phyloP scores from a whole-genome alignment of 2,329 filamentous ascomycete species.

The Alternaria angustiovoidea region DNA sequence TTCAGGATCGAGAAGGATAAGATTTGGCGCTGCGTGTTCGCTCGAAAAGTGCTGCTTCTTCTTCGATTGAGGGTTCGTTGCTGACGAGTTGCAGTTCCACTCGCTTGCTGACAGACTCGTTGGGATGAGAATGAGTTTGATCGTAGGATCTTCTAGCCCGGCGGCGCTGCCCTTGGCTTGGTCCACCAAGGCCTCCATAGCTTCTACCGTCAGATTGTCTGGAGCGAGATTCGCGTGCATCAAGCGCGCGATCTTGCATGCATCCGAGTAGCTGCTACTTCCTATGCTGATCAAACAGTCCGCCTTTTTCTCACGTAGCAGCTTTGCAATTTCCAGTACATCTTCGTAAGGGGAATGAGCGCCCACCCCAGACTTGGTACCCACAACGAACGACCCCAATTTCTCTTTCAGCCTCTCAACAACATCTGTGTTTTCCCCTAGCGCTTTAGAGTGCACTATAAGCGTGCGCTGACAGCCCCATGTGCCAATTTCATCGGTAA shows the following conservation, averaged over 20 bases:
- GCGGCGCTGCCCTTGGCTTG: conserved; percentile 26
- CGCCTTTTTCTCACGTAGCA: conserved; percentile 26
- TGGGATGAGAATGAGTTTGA: conserved; percentile 32
- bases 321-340: conserved; percentile 27
- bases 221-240: conserved; percentile 28
- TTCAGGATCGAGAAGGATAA: conserved; percentile 34
- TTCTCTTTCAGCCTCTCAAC: conserved; percentile 25
- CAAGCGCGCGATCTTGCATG: conserved; percentile 37
- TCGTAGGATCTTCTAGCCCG: conserved; percentile 21
- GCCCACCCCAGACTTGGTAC: conserved; percentile 30
- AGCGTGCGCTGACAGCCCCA: conserved; percentile 27
- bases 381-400: conserved; percentile 27
- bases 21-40: conserved; percentile 25
- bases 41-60: conserved; percentile 40
- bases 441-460: conserved; percentile 31
- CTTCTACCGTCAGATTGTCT: conserved; percentile 22
- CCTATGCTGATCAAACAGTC: conserved; percentile 36
- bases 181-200: conserved; percentile 33
- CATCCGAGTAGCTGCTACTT: conserved; percentile 37
- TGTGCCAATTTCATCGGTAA: conserved; percentile 18
- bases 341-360: conserved; percentile 35
- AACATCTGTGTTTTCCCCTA: conserved; percentile 27
- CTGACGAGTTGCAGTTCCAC: conserved; percentile 33
- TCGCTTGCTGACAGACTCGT: conserved; percentile 38
- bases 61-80: conserved; percentile 26